Evolutionary conservation across 2,329 filamentous ascomycete genomes (phyloP).

Genomic region (Claviceps pazoutovae): DNA sequence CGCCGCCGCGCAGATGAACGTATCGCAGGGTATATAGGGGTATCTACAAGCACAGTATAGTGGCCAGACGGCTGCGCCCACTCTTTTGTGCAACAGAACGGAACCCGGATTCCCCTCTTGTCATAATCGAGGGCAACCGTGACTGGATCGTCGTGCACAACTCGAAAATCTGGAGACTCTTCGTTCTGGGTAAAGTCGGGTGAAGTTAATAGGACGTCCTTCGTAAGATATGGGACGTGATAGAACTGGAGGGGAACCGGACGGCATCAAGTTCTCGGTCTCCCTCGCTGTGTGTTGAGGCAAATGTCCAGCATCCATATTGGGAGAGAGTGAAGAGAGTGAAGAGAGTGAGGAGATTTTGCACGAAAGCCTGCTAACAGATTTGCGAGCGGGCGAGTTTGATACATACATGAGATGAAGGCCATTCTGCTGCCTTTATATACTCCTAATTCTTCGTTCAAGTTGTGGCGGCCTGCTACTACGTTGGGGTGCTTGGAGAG

Average conservation of each 20-base stretch:
- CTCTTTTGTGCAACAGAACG: too few relatives aligned
- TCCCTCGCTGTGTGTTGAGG: constrained; percentile 45
- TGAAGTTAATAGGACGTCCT: too few relatives aligned
- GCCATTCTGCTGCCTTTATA: neutral
- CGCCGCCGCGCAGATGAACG: too few relatives aligned
- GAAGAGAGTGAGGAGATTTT: neutral
- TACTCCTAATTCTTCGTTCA: too few relatives aligned
- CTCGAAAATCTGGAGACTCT: constrained; percentile 32
- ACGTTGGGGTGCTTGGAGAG: too few relatives aligned
- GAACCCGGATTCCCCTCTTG: constrained; percentile 34
- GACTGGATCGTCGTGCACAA: constrained; percentile 45
- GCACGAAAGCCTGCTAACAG: neutral
- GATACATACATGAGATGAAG: constrained; percentile 7
- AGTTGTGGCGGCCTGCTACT: too few relatives aligned
- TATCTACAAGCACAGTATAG: too few relatives aligned
- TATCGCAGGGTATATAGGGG: too few relatives aligned
- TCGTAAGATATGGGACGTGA: constrained; percentile 45
- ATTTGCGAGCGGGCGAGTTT: constrained; percentile 1
- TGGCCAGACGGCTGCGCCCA: too few relatives aligned
- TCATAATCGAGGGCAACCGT: constrained; percentile 46
- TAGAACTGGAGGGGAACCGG: constrained; percentile 49
- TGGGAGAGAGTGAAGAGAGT: neutral
- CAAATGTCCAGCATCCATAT: constrained; percentile 30
- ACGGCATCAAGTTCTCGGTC: constrained; percentile 56
- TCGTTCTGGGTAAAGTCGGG: constrained; percentile 19